A percentile compares a stretch with the other conserved stretches of the same genome.
phyloP scores from a whole-genome alignment of 208 protist species.

The Leishmania arabica region DNA sequence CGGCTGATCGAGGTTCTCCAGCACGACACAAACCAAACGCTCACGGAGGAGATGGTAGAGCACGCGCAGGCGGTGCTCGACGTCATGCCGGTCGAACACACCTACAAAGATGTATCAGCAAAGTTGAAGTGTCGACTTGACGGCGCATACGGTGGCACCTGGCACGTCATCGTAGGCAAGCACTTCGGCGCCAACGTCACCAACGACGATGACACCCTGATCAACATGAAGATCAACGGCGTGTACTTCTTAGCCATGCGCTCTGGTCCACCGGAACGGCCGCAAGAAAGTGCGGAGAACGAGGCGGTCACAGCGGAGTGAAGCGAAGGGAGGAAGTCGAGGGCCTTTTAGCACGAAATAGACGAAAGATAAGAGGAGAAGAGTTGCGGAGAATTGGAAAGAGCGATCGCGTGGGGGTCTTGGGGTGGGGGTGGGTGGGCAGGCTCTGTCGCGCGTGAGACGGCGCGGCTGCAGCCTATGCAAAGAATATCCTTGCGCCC shows the following conservation, averaged over 20 bases:
- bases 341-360: not conserved
- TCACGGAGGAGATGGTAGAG: slow-evolving; percentile 71
- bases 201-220: slow-evolving; percentile 76
- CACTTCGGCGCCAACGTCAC: slow-evolving; percentile 90
- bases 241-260: slow-evolving; percentile 74
- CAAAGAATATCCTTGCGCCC: not conserved
- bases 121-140: slow-evolving; percentile 77
- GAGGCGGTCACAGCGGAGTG: not conserved
- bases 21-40: slow-evolving; percentile 58
- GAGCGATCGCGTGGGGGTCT: not conserved
- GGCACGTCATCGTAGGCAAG: slow-evolving; percentile 86
- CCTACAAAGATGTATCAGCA: slow-evolving; percentile 76
- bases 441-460: too few species aligned
- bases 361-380: not conserved
- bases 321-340: not conserved
- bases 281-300: slow-evolving; percentile 11
- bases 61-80: slow-evolving; percentile 65
- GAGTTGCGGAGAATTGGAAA: not conserved
- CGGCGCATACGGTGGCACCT: slow-evolving; percentile 60
- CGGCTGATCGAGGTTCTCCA: slow-evolving; percentile 45
- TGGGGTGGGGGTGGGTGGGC: not conserved
- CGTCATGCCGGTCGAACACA: slow-evolving; percentile 39
- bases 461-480: not conserved
- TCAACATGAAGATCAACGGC: slow-evolving; percentile 86
- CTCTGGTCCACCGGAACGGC: slow-evolving; percentile 81